Evolutionary conservation across 352 stramenopile species (phyloP).

Genomic region (Phytophthora pinifolia): DNA sequence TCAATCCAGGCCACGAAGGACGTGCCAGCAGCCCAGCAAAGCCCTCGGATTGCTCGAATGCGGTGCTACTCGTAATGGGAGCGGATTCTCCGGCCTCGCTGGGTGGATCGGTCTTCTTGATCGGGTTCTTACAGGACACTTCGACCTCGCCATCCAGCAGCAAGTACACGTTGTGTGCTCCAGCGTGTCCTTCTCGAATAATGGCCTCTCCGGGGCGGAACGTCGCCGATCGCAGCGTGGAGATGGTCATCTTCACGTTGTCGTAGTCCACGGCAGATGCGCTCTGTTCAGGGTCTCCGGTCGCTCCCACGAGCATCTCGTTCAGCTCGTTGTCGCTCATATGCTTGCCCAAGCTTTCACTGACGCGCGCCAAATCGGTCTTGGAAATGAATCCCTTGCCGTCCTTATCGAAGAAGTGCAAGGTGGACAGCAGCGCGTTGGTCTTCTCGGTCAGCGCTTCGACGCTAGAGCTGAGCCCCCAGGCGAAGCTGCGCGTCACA

Average conservation of each 20-base stretch:
- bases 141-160: slow-evolving; percentile 78
- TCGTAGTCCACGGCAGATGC: slow-evolving; percentile 60
- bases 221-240: slow-evolving; percentile 65
- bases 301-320: slow-evolving; percentile 81
- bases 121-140: slow-evolving; percentile 76
- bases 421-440: slow-evolving; percentile 60
- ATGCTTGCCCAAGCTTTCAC: slow-evolving; percentile 64
- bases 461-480: slow-evolving; percentile 72
- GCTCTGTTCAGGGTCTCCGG: slow-evolving; percentile 69
- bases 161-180: slow-evolving; percentile 77
- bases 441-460: slow-evolving; percentile 71
- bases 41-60: slow-evolving; percentile 30
- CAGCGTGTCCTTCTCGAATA: slow-evolving; percentile 68
- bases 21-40: slow-evolving; percentile 33
- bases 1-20: slow-evolving; percentile 28
- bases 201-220: slow-evolving; percentile 71
- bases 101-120: slow-evolving; percentile 33
- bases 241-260: slow-evolving; percentile 85
- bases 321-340: slow-evolving; percentile 79
- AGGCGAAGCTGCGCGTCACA: slow-evolving; percentile 52
- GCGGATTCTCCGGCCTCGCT: slow-evolving; percentile 15
- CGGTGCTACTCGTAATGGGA: slow-evolving; percentile 25
- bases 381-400: slow-evolving; percentile 84
- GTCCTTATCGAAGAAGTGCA: slow-evolving; percentile 78
- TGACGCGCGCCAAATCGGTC: slow-evolving; percentile 72